These are phyloP conservation scores for Umbelopsis vinacea DNA, from an alignment of 192 early-diverging fungal species.

Conservation along the genomic window DNA sequence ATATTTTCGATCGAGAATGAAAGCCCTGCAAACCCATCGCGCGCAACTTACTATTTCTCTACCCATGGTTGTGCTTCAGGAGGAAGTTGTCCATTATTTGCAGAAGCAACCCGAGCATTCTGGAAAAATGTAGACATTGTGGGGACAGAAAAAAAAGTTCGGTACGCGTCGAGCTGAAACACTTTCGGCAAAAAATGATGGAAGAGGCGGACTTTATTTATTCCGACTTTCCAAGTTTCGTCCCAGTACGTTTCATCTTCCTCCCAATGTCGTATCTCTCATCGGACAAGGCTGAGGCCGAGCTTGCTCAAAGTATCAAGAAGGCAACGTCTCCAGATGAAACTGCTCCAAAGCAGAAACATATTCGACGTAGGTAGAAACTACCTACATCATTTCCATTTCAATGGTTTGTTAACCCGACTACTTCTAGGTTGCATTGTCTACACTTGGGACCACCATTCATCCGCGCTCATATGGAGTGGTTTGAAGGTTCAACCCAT, in stretches of 20 bases:
- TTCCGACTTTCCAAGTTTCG: neutral
- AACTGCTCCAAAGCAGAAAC: constrained; percentile 96
- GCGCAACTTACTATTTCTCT: constrained; percentile 79
- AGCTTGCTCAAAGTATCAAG: constrained; percentile 84
- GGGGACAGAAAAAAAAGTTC: neutral
- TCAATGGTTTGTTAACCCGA: constrained; percentile 10
- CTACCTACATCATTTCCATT: neutral
- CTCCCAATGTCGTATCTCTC: constrained; percentile 41
- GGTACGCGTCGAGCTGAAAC: neutral
- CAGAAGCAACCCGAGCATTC: neutral
- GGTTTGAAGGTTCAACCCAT: constrained; percentile 87
- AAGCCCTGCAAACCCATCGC: neutral
- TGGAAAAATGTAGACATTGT: constrained; percentile 21
- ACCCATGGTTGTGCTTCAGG: constrained; percentile 73
- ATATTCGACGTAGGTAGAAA: constrained; percentile 72
- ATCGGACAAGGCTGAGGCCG: constrained; percentile 78
- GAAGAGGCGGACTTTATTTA: neutral
- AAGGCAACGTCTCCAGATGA: constrained; percentile 92
- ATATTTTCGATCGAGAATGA: neutral
- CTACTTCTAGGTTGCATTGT: constrained; percentile 71
- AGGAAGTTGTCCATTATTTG: constrained; percentile 18
- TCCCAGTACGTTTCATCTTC: constrained; percentile 16
- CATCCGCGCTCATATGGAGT: constrained; percentile 83
- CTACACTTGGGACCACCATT: constrained; percentile 94
- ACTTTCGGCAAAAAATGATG: neutral